These are phyloP conservation scores for Phalaenopsis equestris DNA, from an alignment of 106 monocot genomes.

Conservation along the genomic window DNA sequence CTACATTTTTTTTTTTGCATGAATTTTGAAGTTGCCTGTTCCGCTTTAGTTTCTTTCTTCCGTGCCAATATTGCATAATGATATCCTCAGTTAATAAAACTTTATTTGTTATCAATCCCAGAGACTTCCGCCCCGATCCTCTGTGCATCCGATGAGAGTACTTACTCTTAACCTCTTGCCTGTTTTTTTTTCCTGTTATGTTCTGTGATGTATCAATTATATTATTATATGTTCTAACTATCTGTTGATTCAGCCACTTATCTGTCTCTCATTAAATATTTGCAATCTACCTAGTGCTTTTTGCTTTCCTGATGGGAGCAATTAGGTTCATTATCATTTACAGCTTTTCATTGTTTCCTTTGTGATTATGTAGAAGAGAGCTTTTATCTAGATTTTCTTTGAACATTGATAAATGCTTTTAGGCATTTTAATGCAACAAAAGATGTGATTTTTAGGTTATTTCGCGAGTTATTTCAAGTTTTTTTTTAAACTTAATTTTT, in stretches of 20 bases:
- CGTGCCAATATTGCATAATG: no score
- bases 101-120: conserved; percentile 21
- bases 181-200: background rate
- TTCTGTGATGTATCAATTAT: background rate
- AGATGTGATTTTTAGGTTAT: background rate
- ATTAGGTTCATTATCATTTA: background rate
- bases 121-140: conserved; percentile 90
- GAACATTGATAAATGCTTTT: background rate
- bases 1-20: background rate
- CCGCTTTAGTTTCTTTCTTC: background rate
- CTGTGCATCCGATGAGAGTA: conserved; percentile 96
- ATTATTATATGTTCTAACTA: background rate
- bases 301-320: background rate
- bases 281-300: background rate
- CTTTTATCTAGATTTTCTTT: background rate
- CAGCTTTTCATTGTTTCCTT: background rate
- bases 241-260: background rate
- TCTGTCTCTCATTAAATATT: background rate
- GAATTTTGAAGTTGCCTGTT: background rate
- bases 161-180: conserved; percentile 10
- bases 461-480: background rate
- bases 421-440: background rate
- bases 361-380: background rate
- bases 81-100: background rate
- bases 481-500: no score